Evolutionary conservation across 2,329 filamentous ascomycete genomes (phyloP), one percentile per base, ranked within the genome.

Genomic region (Nigrospora sphaerica): DNA sequence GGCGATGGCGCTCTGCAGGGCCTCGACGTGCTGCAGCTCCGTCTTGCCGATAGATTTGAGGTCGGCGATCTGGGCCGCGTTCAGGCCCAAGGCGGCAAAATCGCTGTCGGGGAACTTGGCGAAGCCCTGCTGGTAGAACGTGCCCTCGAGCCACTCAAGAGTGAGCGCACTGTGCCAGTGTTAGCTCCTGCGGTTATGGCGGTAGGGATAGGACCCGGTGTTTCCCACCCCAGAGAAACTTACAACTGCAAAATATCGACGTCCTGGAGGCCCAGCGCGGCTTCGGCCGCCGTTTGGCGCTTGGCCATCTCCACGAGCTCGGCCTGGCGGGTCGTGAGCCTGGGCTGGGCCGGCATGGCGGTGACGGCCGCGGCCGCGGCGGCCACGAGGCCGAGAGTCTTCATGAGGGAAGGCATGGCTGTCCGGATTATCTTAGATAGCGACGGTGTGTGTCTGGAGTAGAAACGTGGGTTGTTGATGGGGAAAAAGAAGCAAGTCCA

Each of bases 111-210:
- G 72, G 68, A 88, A 86, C 63, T 80, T 75, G 52, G 73, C 72
- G 60, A 89, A 86, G 34, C 83, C 85, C 60, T 85, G 74, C 55
- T 78, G 73, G 73, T 90, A 89, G 67, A 88, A 89, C 46, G 75
- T 72, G 19, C 81, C 74, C 68, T 89, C 86, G 57, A 89, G 82
- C 67, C 85, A 82, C 67, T 90, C 86, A 39, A 88, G 73, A 6
- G 85, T 88, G 46, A 88, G 70, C 51, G 85, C 85, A 60, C 81
- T 85, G 52, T 28, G 16, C 16, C 45, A 32, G 37, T 39, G 46
- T 55, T 54, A 52, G 48, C 46, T 34, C 45, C 32, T 39, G 44
- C 10, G 7, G 23, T 28, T 9, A 28, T 2, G 23, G 19, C 19
- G 19, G 23, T 28, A 9, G 23, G 23, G 7, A 28, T 28, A 10